phyloP scores from a whole-genome alignment of 108 stramenopile species.

The Aureococcus anophagefferens region DNA sequence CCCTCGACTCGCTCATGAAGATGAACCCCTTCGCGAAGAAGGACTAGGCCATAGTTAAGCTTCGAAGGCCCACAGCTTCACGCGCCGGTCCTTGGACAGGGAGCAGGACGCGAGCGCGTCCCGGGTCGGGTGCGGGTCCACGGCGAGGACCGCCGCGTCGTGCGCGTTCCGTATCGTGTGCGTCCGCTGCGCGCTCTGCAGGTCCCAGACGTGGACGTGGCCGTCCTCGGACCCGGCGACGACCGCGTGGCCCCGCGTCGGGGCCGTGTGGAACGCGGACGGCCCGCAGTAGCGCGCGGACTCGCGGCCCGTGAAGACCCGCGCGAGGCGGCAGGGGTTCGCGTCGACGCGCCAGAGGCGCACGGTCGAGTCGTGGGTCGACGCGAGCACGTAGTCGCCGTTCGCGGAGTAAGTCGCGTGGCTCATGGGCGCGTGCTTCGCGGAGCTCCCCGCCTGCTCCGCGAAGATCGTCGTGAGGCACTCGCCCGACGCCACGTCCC shows the following conservation, averaged over 20 bases:
- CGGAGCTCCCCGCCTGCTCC: conserved; percentile 67
- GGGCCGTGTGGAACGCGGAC: conserved; percentile 51
- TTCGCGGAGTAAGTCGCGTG: conserved; percentile 4
- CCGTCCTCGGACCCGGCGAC: conserved; percentile 82
- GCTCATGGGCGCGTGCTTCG: conserved; percentile 24
- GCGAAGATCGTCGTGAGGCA: conserved; percentile 90
- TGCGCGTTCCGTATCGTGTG: conserved; percentile 69
- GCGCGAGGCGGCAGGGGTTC: conserved; percentile 29
- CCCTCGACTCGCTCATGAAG: neutral
- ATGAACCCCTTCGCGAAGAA: neutral
- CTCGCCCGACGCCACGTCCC: conserved; percentile 87
- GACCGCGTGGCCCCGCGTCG: conserved; percentile 52
- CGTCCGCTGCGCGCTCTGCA: conserved; percentile 57
- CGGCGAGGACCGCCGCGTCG: conserved; percentile 60
- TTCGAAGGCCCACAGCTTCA: neutral
- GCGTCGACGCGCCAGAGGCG: conserved; percentile 62
- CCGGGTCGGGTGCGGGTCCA: conserved; percentile 46
- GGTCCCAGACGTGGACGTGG: conserved; percentile 67
- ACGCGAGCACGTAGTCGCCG: conserved; percentile 52
- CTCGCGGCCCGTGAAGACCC: conserved; percentile 41
- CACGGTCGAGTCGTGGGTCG: conserved; percentile 64
- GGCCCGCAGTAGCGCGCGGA: conserved; percentile 66
- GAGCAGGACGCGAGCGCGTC: neutral
- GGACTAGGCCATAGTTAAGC: neutral
- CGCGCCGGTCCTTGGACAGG: neutral